phyloP scores from a whole-genome alignment of 495 filamentous ascomycete species.

The Penicillium nucicola region DNA sequence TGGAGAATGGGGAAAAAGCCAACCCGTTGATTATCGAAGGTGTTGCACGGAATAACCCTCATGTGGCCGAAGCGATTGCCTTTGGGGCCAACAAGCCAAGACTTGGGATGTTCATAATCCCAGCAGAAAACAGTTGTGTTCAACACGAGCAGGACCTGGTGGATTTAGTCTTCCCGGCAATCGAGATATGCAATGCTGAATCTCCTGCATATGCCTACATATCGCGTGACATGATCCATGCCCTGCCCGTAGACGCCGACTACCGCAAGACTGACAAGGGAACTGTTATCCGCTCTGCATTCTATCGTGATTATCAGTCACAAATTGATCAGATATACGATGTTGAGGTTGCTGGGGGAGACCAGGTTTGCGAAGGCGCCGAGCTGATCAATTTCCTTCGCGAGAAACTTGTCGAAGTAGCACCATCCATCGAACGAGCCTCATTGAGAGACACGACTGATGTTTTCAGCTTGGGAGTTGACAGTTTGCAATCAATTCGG shows the following conservation, averaged over 20 bases:
- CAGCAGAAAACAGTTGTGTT: constrained; percentile 16
- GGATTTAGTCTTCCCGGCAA: constrained; percentile 39
- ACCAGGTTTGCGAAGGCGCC: constrained; percentile 4
- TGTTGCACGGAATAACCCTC: constrained; percentile 21
- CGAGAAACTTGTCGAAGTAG: constrained; percentile 11
- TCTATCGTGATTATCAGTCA: constrained; percentile 41
- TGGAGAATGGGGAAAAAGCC: constrained; percentile 63
- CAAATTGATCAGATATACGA: constrained; percentile 44
- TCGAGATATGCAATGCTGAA: constrained; percentile 40
- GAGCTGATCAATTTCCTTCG: constrained; percentile 18
- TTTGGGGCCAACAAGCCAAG: constrained; percentile 27
- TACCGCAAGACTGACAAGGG: constrained; percentile 51
- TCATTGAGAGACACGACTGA: constrained; percentile 28
- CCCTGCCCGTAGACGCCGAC: constrained; percentile 33
- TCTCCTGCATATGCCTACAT: constrained; percentile 47
- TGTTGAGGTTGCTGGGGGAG: constrained; percentile 10
- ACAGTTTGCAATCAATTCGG: constrained; percentile 47
- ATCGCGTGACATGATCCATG: constrained; percentile 47
- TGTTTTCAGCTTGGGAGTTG: constrained; percentile 47
- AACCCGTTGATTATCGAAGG: constrained; percentile 57
- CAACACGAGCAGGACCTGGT: constrained; percentile 36
- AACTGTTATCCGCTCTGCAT: constrained; percentile 48
- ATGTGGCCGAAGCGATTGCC: constrained; percentile 27
- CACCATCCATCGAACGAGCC: constrained; percentile 11
- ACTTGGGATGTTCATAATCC: constrained; percentile 42